Evolutionary conservation across 2,329 filamentous ascomycete genomes (phyloP), one percentile per base, ranked within the genome.

Genomic region (Myriangium duriaei): DNA sequence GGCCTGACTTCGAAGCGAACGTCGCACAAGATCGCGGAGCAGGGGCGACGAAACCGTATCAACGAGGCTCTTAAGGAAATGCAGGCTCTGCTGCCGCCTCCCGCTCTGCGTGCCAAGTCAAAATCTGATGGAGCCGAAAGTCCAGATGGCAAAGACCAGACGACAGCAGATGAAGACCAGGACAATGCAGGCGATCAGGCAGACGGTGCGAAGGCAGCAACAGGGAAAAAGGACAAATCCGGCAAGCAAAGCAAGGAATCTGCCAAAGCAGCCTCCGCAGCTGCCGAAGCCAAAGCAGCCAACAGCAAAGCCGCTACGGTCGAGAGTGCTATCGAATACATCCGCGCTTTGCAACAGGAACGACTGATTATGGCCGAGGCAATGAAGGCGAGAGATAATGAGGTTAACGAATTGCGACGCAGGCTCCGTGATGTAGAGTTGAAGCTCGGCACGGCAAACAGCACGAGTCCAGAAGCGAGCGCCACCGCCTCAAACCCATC

Each of bases 21-120:
- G 2, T 94, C 86, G 30, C 91, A 98, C 64, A 98, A 98, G 61
- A 84, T 98, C 47, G 91, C 91, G 12, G 91, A 98, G 61, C 91
- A 98, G 63, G 91, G 91, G 5, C 77, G 91, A 33, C 72, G 91
- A 42, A 96, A 98, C 55, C 76, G 91, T 33, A 96, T 98, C 61
- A 98, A 98, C 56, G 81, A 79, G 38, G 91, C 91, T 0, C 66
- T 98, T 14, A 84, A 88, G 49, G 81, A 95, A 57, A 94, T 98
- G 58, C 86, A 91, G 35, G 72, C 77, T 0, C 67, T 98, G 2
- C 65, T 98, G n/a, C 88, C 91, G 0, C 36, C 30, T 13, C 36
- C 36, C 3, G 30, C 30, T 4, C n/a, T 33, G 4, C 29, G 29
- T 3, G 17, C 18, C 28, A 39, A 39, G 19, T 15, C 9, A 10